phyloP scores from a whole-genome alignment of 805 yeast genomes.

The Suhomyces sp. region DNA sequence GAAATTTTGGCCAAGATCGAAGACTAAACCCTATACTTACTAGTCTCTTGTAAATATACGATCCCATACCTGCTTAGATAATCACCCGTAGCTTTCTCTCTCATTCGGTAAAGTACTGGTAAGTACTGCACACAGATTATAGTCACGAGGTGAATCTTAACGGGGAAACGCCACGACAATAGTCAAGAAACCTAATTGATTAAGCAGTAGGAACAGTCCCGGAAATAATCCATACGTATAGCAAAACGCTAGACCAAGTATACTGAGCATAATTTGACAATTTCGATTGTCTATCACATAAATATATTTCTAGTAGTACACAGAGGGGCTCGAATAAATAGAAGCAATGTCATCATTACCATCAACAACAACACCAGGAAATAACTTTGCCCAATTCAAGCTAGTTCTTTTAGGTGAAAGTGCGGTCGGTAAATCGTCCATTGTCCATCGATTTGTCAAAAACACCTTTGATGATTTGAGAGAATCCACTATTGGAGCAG shows the following conservation, averaged over 20 bases:
- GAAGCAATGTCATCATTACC: neutral
- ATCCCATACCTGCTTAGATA: neutral
- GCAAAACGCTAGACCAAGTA: neutral
- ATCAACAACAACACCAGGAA: constrained; percentile 8
- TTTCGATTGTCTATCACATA: neutral
- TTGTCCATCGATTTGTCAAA: constrained; percentile 68
- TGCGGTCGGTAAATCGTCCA: constrained; percentile 76
- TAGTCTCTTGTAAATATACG: constrained; percentile 4
- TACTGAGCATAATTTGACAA: neutral
- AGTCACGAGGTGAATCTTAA: neutral
- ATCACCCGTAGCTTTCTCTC: neutral
- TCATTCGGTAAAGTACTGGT: neutral
- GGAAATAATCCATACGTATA: neutral
- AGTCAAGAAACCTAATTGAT: neutral
- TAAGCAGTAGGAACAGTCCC: neutral
- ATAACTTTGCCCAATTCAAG: constrained; percentile 52
- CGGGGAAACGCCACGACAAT: neutral
- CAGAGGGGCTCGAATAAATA: neutral
- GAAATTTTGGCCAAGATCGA: constrained; percentile 93
- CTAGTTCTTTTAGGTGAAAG: constrained; percentile 77
- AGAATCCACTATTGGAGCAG: constrained; percentile 85
- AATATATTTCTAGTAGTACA: neutral
- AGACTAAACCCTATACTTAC: neutral
- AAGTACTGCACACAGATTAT: neutral
- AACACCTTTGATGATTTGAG: constrained; percentile 69